phyloP scores from a whole-genome alignment of 2,329 filamentous ascomycete species.

The Boeremia exigua region DNA sequence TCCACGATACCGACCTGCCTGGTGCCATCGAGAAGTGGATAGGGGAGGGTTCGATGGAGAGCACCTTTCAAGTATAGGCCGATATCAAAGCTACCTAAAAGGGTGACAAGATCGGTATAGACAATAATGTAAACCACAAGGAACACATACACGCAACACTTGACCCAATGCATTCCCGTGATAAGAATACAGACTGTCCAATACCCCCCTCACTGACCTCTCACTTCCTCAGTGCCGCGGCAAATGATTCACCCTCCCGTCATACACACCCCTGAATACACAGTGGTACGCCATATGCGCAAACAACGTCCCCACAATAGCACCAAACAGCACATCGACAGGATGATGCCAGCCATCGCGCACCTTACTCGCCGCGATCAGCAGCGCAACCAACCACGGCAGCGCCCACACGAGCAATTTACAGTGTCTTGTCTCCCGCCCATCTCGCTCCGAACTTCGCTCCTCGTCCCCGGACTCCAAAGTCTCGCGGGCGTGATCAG shows the following conservation, averaged over 20 bases:
- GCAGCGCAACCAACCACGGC: slow-evolving; percentile 66
- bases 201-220: too few relatives aligned
- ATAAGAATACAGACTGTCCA: too few relatives aligned
- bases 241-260: slow-evolving; percentile 25
- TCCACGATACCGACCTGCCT: too few relatives aligned
- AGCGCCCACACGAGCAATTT: slow-evolving; percentile 67
- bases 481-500: not conserved
- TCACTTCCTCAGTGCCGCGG: slow-evolving; percentile 3
- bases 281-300: slow-evolving; percentile 68
- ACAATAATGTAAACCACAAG: too few relatives aligned
- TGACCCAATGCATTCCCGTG: too few relatives aligned
- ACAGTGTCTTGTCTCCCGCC: slow-evolving; percentile 66
- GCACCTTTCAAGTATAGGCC: too few relatives aligned
- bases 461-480: not conserved
- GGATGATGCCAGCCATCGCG: slow-evolving; percentile 73
- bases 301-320: slow-evolving; percentile 65
- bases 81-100: too few relatives aligned
- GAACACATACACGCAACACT: too few relatives aligned
- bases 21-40: too few relatives aligned
- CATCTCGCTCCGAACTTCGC: not conserved
- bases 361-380: slow-evolving; percentile 70
- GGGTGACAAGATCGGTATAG: too few relatives aligned
- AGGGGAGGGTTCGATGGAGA: too few relatives aligned
- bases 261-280: slow-evolving; percentile 55
- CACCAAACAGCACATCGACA: slow-evolving; percentile 70